A percentile compares a stretch with the other conserved stretches of the same genome.
Conservation (phyloP, 129 eudicot species). For the Chrysanthemum lavandulifolium region DNA sequence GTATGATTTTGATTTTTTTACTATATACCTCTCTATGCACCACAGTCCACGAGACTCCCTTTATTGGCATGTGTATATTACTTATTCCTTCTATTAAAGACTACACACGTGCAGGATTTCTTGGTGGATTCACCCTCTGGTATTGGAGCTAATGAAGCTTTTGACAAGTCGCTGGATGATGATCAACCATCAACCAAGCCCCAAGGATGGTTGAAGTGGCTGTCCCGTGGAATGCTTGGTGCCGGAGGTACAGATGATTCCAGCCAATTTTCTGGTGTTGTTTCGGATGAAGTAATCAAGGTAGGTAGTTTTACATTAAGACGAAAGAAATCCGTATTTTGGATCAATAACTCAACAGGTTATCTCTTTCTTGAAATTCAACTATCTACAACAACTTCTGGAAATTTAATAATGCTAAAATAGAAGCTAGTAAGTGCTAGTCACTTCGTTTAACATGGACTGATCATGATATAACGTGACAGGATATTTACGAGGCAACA, state of each 20-base stretch:
- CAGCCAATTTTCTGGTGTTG: slow-evolving; percentile 88
- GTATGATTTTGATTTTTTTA: slow-evolving; percentile 37
- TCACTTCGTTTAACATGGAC: neutral
- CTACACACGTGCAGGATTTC: slow-evolving; percentile 49
- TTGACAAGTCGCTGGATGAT: slow-evolving; percentile 53
- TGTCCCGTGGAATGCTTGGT: slow-evolving; percentile 98
- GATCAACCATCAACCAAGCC: slow-evolving; percentile 60
- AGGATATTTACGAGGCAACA: slow-evolving; percentile 99
- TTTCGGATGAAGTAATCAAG: slow-evolving; percentile 93
- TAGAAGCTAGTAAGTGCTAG: slow-evolving; percentile 8
- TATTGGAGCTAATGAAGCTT: slow-evolving; percentile 41
- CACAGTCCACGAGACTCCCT: neutral
- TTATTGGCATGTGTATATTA: slow-evolving; percentile 18
- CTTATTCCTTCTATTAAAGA: slow-evolving; percentile 12
- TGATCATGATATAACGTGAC: slow-evolving; percentile 27
- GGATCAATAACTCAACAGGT: slow-evolving; percentile 11
- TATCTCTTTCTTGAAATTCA: neutral
- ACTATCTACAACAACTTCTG: neutral
- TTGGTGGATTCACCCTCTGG: slow-evolving; percentile 43
- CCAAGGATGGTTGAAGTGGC: slow-evolving; percentile 98
- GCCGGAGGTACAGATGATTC: slow-evolving; percentile 98
- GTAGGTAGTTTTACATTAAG: slow-evolving; percentile 29
- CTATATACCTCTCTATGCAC: neutral
- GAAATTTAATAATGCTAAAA: neutral
- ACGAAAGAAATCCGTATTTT: neutral